phyloP scores from a whole-genome alignment of 2,329 filamentous ascomycete genomes.

The Sporothrix pseudoabietina region DNA sequence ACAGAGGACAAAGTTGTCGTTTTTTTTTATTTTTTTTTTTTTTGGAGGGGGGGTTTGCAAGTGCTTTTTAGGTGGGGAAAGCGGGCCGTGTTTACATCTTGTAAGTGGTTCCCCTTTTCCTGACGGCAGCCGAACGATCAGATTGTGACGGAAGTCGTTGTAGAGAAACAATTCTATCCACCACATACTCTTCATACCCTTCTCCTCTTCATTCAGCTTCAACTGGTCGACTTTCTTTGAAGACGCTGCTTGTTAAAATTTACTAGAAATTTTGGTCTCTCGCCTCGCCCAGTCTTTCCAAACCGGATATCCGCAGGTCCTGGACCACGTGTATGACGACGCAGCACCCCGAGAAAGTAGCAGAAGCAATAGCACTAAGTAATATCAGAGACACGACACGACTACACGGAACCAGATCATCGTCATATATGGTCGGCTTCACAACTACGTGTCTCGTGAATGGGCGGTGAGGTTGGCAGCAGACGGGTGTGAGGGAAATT shows the following conservation, averaged over 20 bases:
- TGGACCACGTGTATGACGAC: neutral
- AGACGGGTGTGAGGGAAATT: neutral
- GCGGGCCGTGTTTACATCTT: slow-evolving; percentile 7
- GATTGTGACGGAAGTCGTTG: neutral
- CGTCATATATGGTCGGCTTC: neutral
- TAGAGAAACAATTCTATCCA: no score
- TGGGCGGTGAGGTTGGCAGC: neutral
- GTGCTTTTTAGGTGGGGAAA: neutral
- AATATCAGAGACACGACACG: slow-evolving; percentile 12
- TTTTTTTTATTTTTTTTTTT: neutral
- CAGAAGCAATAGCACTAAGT: neutral
- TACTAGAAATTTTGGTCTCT: neutral
- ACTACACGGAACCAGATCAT: neutral
- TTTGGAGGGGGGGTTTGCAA: neutral
- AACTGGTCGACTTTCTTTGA: no score
- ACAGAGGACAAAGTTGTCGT: neutral
- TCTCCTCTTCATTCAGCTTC: no score
- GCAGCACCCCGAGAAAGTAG: neutral
- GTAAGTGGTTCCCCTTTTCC: neutral
- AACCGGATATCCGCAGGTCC: slow-evolving; percentile 1
- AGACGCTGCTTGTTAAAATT: neutral
- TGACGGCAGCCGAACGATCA: neutral
- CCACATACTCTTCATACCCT: no score
- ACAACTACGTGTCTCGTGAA: neutral
- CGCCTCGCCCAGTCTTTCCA: neutral